Conservation (phyloP, 2,329 filamentous ascomycete species). For the Xylaria sp. region DNA sequence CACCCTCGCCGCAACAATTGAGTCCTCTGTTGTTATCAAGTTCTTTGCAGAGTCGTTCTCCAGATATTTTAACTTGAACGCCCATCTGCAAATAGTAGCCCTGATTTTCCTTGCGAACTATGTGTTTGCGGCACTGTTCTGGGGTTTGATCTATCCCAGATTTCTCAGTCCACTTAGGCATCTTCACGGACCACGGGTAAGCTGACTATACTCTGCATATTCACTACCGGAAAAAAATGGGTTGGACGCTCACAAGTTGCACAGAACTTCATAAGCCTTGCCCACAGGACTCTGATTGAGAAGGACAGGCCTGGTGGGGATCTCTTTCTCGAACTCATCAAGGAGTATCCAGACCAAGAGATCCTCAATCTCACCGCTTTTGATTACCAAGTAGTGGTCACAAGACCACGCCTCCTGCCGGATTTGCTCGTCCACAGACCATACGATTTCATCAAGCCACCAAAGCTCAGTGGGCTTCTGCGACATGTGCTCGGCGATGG, state of each 20-base stretch:
- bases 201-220: constrained; percentile 3
- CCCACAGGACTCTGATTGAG: constrained; percentile 26
- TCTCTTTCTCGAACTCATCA: constrained; percentile 31
- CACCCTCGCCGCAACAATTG: constrained; percentile 32
- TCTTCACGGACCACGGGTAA: constrained; percentile 33
- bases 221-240: neutral
- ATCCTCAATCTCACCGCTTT: constrained; percentile 31
- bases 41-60: constrained; percentile 22
- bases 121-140: constrained; percentile 28
- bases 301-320: constrained; percentile 27
- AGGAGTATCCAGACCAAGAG: constrained; percentile 32
- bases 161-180: constrained; percentile 34
- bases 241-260: neutral
- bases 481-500: constrained; percentile 62
- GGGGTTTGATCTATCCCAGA: constrained; percentile 31
- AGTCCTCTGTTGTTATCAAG: constrained; percentile 40
- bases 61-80: constrained; percentile 12
- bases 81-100: constrained; percentile 10
- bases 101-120: constrained; percentile 30
- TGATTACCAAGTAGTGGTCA: constrained; percentile 30
- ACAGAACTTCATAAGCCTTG: constrained; percentile 22
- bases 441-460: constrained; percentile 61
- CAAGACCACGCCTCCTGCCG: constrained; percentile 48
- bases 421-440: constrained; percentile 56
- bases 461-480: constrained; percentile 53